phyloP scores from a whole-genome alignment of 129 eudicot species.

The Erigeron canadensis region DNA sequence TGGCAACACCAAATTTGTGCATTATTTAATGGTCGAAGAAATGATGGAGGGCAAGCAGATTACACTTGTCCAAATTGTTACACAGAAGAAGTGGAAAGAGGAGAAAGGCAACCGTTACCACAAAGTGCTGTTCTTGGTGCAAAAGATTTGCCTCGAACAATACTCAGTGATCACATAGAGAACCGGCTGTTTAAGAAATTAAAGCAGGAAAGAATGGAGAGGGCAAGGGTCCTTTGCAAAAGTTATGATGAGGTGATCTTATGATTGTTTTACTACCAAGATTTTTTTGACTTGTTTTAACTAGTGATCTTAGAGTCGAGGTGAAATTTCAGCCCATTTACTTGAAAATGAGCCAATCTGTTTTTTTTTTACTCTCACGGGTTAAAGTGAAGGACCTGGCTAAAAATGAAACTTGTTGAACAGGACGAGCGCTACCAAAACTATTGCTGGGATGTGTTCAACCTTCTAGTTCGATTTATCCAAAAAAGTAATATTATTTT shows the following conservation, averaged over 20 bases:
- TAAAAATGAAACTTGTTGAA: neutral
- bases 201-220: slow-evolving; percentile 72
- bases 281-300: neutral
- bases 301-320: neutral
- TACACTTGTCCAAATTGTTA: slow-evolving; percentile 97
- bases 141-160: slow-evolving; percentile 84
- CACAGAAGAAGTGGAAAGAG: slow-evolving; percentile 74
- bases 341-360: neutral
- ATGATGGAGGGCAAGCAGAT: slow-evolving; percentile 92
- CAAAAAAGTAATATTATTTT: neutral
- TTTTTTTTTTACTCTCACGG: neutral
- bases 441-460: neutral
- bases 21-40: slow-evolving; percentile 86
- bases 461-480: neutral
- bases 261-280: neutral
- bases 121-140: slow-evolving; percentile 99
- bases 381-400: neutral
- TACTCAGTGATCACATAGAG: slow-evolving; percentile 90
- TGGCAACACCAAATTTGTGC: slow-evolving; percentile 99
- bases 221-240: slow-evolving; percentile 76
- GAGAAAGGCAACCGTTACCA: slow-evolving; percentile 80
- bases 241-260: slow-evolving; percentile 73
- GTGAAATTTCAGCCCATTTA: neutral
- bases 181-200: slow-evolving; percentile 54
- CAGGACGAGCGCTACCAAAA: neutral